Evolutionary conservation across 2,329 filamentous ascomycete genomes (phyloP).

Genomic region (Sporothrix dimorphospora): DNA sequence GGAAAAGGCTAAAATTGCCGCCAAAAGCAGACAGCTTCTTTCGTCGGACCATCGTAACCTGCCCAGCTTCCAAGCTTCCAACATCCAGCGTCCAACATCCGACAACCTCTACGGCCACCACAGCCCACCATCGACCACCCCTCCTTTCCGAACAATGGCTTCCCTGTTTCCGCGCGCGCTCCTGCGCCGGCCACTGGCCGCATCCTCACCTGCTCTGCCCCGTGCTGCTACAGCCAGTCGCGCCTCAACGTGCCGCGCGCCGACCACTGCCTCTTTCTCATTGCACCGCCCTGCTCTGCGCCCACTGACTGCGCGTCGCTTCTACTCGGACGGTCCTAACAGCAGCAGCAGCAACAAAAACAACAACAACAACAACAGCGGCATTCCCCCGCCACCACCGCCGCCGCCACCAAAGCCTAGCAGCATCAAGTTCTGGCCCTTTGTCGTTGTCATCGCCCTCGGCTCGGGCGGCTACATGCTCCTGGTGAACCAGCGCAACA

Average conservation of each 20-base stretch:
- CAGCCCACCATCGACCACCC: background rate
- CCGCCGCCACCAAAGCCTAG: conserved; percentile 31
- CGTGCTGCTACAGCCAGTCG: conserved; percentile 1
- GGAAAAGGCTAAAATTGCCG: background rate
- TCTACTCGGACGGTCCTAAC: conserved; percentile 17
- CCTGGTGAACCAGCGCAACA: conserved; percentile 51
- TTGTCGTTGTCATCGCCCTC: conserved; percentile 53
- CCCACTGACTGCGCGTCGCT: conserved; percentile 15
- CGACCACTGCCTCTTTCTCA: background rate
- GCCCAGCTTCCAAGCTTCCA: background rate
- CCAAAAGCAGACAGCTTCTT: conserved; percentile 14
- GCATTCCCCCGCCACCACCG: conserved; percentile 27
- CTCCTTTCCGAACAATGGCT: conserved; percentile 18
- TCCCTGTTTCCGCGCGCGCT: conserved; percentile 27
- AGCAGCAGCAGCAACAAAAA: background rate
- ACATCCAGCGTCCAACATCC: background rate
- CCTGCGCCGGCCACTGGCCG: conserved; percentile 24
- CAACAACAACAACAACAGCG: background rate
- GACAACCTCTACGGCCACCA: background rate
- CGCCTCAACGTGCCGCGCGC: conserved; percentile 1
- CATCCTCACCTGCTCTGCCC: background rate
- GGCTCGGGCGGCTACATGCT: conserved; percentile 55
- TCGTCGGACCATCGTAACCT: background rate
- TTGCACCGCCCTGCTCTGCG: background rate
- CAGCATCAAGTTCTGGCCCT: conserved; percentile 61